Conservation (phyloP, 73 alveolate species). For the Tetrahymena thermophila region DNA sequence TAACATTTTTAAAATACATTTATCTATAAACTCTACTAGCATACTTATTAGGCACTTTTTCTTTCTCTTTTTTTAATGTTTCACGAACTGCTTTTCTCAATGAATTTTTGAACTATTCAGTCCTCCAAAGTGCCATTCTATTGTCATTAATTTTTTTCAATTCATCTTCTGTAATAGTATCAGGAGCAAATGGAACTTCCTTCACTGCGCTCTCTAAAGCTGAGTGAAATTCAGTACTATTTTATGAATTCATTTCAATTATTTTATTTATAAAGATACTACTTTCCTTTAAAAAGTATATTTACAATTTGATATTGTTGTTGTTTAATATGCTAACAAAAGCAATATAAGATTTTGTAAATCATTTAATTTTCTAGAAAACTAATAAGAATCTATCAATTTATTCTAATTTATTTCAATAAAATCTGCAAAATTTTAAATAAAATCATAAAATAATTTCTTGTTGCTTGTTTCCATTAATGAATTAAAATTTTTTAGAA, state of each 20-base stretch:
- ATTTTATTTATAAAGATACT: not conserved
- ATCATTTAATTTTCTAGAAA: not conserved
- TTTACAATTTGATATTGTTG: not conserved
- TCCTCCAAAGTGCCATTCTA: not conserved
- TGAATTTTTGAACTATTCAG: not conserved
- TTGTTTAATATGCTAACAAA: not conserved
- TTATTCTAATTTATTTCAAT: not conserved
- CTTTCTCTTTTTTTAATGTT: not conserved
- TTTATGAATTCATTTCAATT: not conserved
- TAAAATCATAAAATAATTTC: no score
- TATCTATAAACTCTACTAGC: not conserved
- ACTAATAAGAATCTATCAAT: not conserved
- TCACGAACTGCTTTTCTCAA: not conserved
- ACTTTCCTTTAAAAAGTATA: not conserved
- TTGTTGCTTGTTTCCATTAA: no score
- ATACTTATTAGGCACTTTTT: not conserved
- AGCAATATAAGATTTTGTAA: not conserved
- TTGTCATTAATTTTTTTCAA: not conserved
- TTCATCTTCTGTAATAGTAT: not conserved
- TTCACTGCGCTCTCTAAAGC: not conserved
- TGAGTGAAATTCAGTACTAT: not conserved
- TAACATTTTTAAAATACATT: not conserved
- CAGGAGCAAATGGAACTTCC: not conserved
- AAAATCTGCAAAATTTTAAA: no score
- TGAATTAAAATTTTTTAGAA: no score